These are phyloP conservation scores for Polyplosphaeria fusca DNA, from an alignment of 495 filamentous ascomycete genomes.

Conservation along the genomic window DNA sequence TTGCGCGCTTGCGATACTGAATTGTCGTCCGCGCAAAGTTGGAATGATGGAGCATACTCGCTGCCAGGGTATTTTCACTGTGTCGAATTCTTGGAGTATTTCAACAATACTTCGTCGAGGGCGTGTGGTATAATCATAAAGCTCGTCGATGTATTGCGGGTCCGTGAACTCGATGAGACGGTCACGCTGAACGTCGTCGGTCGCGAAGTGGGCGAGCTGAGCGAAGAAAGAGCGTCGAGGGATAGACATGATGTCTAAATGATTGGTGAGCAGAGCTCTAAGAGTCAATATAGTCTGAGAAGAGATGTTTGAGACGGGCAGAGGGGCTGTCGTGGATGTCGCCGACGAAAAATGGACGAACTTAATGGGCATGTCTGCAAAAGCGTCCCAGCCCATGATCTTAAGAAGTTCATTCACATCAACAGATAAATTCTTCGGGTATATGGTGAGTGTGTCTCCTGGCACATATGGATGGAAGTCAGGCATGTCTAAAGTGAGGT, in stretches of 20 bases:
- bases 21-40: conserved; percentile 72
- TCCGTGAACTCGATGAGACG: conserved; percentile 78
- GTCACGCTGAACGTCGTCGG: conserved; percentile 69
- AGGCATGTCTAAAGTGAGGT: conserved; percentile 57
- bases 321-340: conserved; percentile 34
- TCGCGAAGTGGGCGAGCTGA: conserved; percentile 67
- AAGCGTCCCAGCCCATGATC: conserved; percentile 68
- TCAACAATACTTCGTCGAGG: conserved; percentile 89
- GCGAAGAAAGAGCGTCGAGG: conserved; percentile 84
- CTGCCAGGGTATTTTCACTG: conserved; percentile 75
- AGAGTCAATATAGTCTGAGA: conserved; percentile 54
- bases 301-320: conserved; percentile 44
- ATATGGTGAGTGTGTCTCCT: conserved; percentile 74
- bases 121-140: conserved; percentile 92
- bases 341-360: conserved; percentile 44
- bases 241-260: conserved; percentile 84
- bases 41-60: conserved; percentile 70
- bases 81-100: conserved; percentile 83
- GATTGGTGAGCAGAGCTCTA: conserved; percentile 69
- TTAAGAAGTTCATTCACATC: conserved; percentile 74
- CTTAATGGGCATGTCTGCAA: conserved; percentile 63
- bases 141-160: conserved; percentile 75
- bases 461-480: conserved; percentile 53
- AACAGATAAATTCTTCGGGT: conserved; percentile 76
- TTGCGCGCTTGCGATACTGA: conserved; percentile 77